Conservation (phyloP, 139 green algal species). For the Coelastrella sp. region DNA sequence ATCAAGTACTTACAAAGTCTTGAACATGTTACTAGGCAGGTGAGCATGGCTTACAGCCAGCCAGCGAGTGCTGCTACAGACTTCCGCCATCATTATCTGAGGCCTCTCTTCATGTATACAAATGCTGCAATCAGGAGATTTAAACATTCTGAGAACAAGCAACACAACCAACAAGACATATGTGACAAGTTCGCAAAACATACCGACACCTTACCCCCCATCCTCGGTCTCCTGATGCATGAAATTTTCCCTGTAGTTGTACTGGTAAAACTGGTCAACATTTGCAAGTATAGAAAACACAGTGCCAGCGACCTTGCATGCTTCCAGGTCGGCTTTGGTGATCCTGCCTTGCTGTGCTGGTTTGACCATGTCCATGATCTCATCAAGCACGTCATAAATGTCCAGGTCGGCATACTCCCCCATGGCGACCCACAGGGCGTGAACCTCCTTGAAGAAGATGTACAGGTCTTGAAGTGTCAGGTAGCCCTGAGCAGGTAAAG, state of each 20-base stretch:
- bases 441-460: constrained; percentile 65
- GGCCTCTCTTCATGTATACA: too few relatives aligned
- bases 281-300: constrained; percentile 60
- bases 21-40: too few relatives aligned
- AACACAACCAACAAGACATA: too few relatives aligned
- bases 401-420: constrained; percentile 64
- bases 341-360: constrained; percentile 54
- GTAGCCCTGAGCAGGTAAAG: too few relatives aligned
- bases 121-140: too few relatives aligned
- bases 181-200: too few relatives aligned
- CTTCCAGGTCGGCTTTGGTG: constrained; percentile 57
- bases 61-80: too few relatives aligned
- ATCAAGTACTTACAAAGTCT: too few relatives aligned
- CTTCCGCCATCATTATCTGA: too few relatives aligned
- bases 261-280: constrained; percentile 52
- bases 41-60: too few relatives aligned
- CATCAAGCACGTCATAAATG: constrained; percentile 67
- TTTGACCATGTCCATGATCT: constrained; percentile 68
- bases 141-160: too few relatives aligned
- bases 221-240: constrained; percentile 41
- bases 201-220: background rate
- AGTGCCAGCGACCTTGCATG: constrained; percentile 55
- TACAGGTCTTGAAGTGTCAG: constrained; percentile 64
- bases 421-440: constrained; percentile 62
- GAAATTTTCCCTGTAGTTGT: constrained; percentile 47